phyloP scores from a whole-genome alignment of 1,284 basidiomycete genomes.

The Coriolopsis trogii region DNA sequence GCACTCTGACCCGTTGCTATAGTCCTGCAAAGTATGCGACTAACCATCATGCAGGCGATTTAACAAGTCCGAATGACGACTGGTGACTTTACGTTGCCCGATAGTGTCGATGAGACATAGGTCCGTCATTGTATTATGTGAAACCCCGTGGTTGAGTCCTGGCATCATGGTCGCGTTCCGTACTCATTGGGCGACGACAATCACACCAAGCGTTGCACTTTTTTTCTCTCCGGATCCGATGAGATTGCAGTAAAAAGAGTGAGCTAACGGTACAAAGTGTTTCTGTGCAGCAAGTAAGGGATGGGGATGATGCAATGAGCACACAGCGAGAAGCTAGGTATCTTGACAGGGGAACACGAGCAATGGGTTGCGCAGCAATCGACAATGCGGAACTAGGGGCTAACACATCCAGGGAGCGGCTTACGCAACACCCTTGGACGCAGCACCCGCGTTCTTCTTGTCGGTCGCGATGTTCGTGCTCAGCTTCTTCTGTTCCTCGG shows the following conservation, averaged over 20 bases:
- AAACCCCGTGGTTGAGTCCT: no score
- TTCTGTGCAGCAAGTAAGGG: constrained; percentile 17
- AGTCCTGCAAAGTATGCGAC: no score
- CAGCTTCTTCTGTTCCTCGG: constrained; percentile 40
- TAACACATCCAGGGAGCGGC: neutral
- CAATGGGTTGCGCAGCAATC: neutral
- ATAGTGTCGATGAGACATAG: no score
- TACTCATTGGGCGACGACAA: no score
- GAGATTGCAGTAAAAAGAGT: constrained; percentile 16
- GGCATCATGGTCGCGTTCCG: no score
- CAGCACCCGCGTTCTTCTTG: constrained; percentile 35
- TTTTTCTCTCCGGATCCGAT: constrained; percentile 23
- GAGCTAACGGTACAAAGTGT: constrained; percentile 24
- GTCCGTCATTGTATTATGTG: no score
- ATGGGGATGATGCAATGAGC: neutral
- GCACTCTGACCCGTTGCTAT: no score
- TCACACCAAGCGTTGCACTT: no score
- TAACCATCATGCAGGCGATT: no score
- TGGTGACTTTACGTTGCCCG: no score
- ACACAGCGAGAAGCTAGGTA: constrained; percentile 12
- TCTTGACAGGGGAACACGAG: neutral
- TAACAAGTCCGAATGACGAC: no score
- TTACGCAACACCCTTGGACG: constrained; percentile 37
- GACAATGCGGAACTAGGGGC: neutral
- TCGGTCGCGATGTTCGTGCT: constrained; percentile 43